phyloP scores from a whole-genome alignment of 257 asterid genomes.

The Solanum acaule region DNA sequence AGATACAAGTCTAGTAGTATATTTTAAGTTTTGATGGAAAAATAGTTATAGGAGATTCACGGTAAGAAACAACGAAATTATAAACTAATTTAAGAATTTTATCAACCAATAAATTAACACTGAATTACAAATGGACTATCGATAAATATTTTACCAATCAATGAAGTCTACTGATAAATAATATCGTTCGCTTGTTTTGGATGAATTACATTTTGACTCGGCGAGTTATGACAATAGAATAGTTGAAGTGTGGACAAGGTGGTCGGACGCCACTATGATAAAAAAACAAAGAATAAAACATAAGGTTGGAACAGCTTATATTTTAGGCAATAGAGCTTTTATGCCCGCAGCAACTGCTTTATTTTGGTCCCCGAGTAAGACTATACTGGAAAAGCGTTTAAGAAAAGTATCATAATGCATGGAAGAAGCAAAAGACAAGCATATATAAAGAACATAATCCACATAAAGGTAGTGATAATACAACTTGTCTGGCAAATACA shows the following conservation, averaged over 20 bases:
- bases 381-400: not conserved
- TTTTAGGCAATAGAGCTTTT: not conserved
- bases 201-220: not conserved
- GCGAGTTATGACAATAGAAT: not conserved
- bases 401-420: not conserved
- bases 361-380: not conserved
- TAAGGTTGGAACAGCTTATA: not conserved
- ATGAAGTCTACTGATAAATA: not conserved
- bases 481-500: not conserved
- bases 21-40: not conserved
- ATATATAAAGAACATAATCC: not conserved
- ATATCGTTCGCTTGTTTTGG: not conserved
- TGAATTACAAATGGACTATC: not conserved
- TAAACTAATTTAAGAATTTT: too few species aligned
- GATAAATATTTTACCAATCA: too few species aligned
- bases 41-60: not conserved
- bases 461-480: not conserved
- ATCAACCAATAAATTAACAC: too few species aligned
- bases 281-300: not conserved
- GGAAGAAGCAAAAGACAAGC: not conserved
- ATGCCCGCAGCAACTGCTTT: not conserved
- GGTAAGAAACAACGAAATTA: too few species aligned
- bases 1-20: not conserved
- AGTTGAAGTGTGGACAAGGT: not conserved
- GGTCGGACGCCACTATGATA: not conserved